A percentile compares a stretch with the other conserved stretches of the same genome.
Evolutionary conservation across 306 rosid genomes (phyloP).

Genomic region (Abrus pulchellus): DNA sequence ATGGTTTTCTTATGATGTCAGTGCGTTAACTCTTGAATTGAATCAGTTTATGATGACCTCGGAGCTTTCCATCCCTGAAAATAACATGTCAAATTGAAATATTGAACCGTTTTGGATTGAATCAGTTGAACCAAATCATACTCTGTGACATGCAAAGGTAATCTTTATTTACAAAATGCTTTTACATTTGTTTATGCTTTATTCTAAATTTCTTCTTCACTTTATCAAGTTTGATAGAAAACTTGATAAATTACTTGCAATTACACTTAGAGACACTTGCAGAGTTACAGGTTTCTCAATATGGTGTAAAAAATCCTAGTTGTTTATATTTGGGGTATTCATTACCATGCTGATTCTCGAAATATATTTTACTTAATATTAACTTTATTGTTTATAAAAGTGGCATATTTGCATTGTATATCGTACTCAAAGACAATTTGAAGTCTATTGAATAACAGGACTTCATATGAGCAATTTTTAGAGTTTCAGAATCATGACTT

Average conservation of each 20-base stretch:
- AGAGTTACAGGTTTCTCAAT: neutral
- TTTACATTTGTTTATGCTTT: neutral
- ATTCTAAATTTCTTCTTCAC: neutral
- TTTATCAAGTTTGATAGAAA: neutral
- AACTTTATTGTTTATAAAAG: neutral
- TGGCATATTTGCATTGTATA: neutral
- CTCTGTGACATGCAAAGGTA: neutral
- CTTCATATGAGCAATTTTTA: neutral
- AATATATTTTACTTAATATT: neutral
- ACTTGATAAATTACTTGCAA: neutral
- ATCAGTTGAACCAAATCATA: no score
- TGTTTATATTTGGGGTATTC: neutral
- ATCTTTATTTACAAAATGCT: constrained; percentile 7
- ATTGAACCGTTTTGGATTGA: neutral
- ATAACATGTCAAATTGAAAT: neutral
- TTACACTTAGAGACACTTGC: neutral
- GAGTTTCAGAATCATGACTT: neutral
- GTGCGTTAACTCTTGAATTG: neutral
- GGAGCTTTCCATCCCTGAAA: neutral
- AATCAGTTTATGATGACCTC: neutral
- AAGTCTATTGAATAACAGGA: neutral
- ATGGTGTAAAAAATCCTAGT: neutral
- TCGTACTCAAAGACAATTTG: neutral
- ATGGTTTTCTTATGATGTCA: neutral
- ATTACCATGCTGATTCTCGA: constrained; percentile 7